Base-by-base conservation (phyloP, 2,329 filamentous ascomycete species). In the Trichoderma semiorbis region DNA sequence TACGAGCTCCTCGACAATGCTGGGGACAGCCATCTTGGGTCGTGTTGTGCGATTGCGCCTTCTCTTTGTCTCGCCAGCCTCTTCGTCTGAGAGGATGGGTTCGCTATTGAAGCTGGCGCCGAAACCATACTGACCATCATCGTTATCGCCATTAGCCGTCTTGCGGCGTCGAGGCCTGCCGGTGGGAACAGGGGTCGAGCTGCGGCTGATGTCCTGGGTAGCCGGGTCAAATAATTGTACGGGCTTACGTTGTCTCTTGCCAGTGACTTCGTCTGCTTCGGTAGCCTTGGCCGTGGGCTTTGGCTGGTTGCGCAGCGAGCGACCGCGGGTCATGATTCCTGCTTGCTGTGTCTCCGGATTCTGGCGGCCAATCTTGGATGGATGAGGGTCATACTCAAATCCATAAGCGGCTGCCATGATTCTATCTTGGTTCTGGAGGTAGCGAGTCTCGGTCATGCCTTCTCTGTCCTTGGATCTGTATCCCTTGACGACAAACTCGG, bases 371-470 rank as follows among this genome's bases (percentile, higher is more conserved):
- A 90, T 83, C 78, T 87, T 88, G 72, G 84, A 85, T 3, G 85
- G 84, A 66, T 88, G 86, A 11, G 86, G 83, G 74, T 90, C 88
- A 74, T 90, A 89, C 72, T 89, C 86, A 75, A 90, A 90, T 18
- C 86, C 85, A 75, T 90, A 91, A 1, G 85, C 83, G 73, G 86
- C 83, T 8, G 89, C 88, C 84, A 88, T 87, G 73, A 89, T 82
- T 70, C 83, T 83, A 79, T 90, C 88, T 77, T 91, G 86, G 68
- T 83, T 77, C 70, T 87, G 85, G 5, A 84, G 82, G 57, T 87
- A 83, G 28, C 83, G 80, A 0, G 83, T 83, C 69, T 86, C 85
- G 34, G 79, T 81, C 74, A 82, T 79, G 3, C 81, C 77, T 58
- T 86, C 84, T 47, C 81, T 80, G 63, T 82, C 80, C 61, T 83